Conservation (phyloP, 495 filamentous ascomycete species). For the Penicillium atrosanguineum region DNA sequence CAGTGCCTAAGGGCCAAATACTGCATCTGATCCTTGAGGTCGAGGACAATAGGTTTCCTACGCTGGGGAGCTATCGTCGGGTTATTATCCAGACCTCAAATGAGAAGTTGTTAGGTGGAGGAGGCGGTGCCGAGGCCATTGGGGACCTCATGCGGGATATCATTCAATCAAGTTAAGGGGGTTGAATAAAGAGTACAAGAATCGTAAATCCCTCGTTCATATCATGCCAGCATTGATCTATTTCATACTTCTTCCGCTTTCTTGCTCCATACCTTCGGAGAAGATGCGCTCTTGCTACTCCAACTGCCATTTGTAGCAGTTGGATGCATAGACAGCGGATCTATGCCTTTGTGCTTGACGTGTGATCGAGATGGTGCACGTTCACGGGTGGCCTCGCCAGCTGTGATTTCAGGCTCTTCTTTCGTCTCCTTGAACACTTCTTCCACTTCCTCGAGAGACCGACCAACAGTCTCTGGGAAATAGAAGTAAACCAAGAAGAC, state of each 20-base stretch:
- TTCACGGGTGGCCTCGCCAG: not conserved
- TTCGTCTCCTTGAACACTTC: constrained; percentile 34
- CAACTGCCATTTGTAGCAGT: constrained; percentile 8
- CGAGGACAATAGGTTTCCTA: constrained; percentile 28
- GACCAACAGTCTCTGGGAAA: constrained; percentile 53
- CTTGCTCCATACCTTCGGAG: constrained; percentile 12
- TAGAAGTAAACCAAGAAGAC: constrained; percentile 42
- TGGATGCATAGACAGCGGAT: constrained; percentile 22
- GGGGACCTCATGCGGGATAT: constrained; percentile 11
- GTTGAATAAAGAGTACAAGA: not conserved
- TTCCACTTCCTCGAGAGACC: constrained; percentile 54
- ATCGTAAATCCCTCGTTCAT: not conserved
- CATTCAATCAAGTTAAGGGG: not conserved
- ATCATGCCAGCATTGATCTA: not conserved
- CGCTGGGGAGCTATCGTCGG: constrained; percentile 39
- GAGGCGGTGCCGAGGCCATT: constrained; percentile 11
- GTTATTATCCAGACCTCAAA: constrained; percentile 39
- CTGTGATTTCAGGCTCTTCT: constrained; percentile 5
- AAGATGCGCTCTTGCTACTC: constrained; percentile 12
- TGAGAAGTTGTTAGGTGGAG: constrained; percentile 9
- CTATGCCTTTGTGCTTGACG: constrained; percentile 12
- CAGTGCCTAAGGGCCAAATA: no score
- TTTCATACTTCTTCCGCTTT: constrained; percentile 11
- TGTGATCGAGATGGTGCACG: constrained; percentile 5
- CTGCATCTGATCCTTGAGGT: no score